Evolutionary conservation across 192 early-diverging fungal species (phyloP).

Genomic region (Umbelopsis vinacea): DNA sequence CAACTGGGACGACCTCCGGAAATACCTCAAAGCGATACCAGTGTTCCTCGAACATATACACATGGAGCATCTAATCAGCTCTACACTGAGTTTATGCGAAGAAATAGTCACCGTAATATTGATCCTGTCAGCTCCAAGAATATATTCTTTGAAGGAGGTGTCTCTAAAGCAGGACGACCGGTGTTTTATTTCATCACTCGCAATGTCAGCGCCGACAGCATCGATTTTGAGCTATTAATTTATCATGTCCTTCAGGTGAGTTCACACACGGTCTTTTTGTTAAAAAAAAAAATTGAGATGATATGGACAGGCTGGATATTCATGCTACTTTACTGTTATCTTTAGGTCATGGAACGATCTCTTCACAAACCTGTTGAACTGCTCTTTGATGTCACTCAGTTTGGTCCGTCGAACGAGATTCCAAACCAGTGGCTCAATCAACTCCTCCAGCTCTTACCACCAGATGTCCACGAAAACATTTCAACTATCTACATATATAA

Average conservation of each 20-base stretch:
- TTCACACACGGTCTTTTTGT: no score
- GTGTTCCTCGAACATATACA: conserved; percentile 51
- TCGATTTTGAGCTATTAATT: conserved; percentile 86
- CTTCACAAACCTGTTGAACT: conserved; percentile 77
- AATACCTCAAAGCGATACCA: conserved; percentile 54
- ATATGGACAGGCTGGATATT: neutral
- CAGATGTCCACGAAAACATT: conserved; percentile 65
- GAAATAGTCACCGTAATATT: conserved; percentile 66
- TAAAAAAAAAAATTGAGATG: no score
- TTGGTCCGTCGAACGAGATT: conserved; percentile 80
- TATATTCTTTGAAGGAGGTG: conserved; percentile 82
- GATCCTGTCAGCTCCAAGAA: conserved; percentile 72
- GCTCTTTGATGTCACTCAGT: conserved; percentile 83
- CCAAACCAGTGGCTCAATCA: conserved; percentile 75
- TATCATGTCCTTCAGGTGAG: conserved; percentile 73
- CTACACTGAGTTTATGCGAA: conserved; percentile 71
- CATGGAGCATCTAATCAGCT: conserved; percentile 51
- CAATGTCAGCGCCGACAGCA: conserved; percentile 70
- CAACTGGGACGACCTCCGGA: conserved; percentile 89
- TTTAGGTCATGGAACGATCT: conserved; percentile 65
- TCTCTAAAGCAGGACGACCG: conserved; percentile 72
- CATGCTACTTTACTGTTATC: conserved; percentile 1
- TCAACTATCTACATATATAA: conserved; percentile 80
- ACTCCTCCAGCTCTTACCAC: conserved; percentile 75
- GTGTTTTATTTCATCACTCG: conserved; percentile 88